Base-by-base conservation (phyloP, 2,329 filamentous ascomycete species). In the Stemphylium lycopersici region DNA sequence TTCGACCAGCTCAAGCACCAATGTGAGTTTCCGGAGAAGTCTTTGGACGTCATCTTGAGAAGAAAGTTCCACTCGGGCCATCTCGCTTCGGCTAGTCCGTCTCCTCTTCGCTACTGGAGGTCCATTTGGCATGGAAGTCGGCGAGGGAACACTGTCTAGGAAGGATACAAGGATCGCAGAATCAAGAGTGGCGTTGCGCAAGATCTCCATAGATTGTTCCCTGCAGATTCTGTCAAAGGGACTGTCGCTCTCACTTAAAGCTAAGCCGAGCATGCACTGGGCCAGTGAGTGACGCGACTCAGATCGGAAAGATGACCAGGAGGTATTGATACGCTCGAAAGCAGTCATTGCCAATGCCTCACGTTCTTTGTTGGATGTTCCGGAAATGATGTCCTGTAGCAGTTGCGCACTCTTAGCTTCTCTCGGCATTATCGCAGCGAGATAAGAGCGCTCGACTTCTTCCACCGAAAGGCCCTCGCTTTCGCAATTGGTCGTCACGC, bases 1-100 rank as follows among this genome's bases (percentile, higher is more conserved):
- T 70, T 98, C 93, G 13, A 98, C 85, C 22, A 98, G 78, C 72
- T 98, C 93, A 33, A 98, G 80, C 10, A 97, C 90, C 68, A 96
- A 87, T 0, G 93, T 96, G 49, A 93, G 84, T 65, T 89, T 89
- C 63, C 86, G 86, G 58, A 97, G 82, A 6, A 88, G 83, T 42
- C 83, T 81, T 60, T 84, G 85, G 26, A 93, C 76, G 67, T 90
- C 87, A 6, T 84, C 81, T 31, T 86, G 85, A 51, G 87, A 83
- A 59, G 87, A 85, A 12, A 83, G 79, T 32, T 84, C 82, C 48
- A 86, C 79, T 41, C 83, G 84, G 48, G 85, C 83, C 61, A 84
- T 83, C 61, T 90, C 89, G 13, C 85, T 87, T 49, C 88, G 86
- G 75, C 90, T 96, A 0, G 87, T 91, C 51, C 91, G 85, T 67